Evolutionary conservation across 371 early-diverging fungal species (phyloP), one percentile per base, ranked within the genome.

Genomic region (Smittium mucronatum): DNA sequence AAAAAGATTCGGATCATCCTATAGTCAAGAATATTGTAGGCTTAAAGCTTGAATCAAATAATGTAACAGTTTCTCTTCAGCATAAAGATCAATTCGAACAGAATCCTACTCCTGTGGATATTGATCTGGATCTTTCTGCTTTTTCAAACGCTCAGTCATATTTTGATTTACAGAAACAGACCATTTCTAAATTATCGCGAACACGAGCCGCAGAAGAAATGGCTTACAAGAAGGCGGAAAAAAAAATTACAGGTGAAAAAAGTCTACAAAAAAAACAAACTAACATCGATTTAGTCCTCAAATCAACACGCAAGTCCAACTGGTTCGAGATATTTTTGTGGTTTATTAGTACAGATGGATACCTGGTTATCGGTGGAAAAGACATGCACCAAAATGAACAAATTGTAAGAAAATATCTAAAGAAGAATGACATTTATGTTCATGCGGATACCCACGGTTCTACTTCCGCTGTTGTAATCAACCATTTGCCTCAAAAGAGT

Each of bases 321-420:
- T 99, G 99, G 99, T 99, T 99, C 83, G 99, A 99, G 79, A 98
- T 97, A 83, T 99, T 98, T 74, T 72, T 91, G 63, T 99, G 99
- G 97, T 98, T 97, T 75, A 84, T 99, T 34, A 88, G 93, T 2
- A 90, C 94, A 0, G 98, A 99, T 73, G 92, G 93, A 66, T 90
- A 90, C 72, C 78, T 99, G 69, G 89, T 99, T 25, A 85, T 99
- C 74, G 97, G 93, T 34, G 99, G 99, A 57, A 89, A 90, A 59
- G 98, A 99, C 81, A 89, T 94, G 76, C 90, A 89, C 70, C 98
- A 99, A 78, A 99, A 98, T 80, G 99, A 99, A 76, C 75, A 92
- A 69, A 77, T 99, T n/a, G 94, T 99, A 25, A 95, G 93, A 74
- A 84, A 88, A 28, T 87, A 93, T 68, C 78, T 94, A 70, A 76